Percentiles rank a stretch among this genome's conserved stretches.
These are phyloP conservation scores for Phytophthora fragariaefolia DNA, from an alignment of 352 stramenopile species.

Conservation along the genomic window DNA sequence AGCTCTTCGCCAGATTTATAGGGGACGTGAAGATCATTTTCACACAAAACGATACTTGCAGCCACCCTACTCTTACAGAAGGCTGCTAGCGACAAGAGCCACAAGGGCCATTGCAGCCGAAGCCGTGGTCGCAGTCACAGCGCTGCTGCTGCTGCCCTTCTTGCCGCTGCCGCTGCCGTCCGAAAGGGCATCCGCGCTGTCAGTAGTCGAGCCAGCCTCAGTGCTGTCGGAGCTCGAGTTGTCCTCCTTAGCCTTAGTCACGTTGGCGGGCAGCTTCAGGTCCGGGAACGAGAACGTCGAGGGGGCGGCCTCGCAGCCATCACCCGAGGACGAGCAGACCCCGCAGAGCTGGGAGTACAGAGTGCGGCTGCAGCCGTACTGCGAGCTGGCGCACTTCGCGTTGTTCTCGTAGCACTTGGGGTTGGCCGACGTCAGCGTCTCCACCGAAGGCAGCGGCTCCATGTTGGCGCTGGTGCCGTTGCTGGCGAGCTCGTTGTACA, in stretches of 20 bases:
- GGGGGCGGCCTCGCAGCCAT: not conserved
- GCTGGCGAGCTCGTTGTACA: constrained; percentile 57
- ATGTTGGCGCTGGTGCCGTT: constrained; percentile 43
- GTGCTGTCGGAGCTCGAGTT: constrained; percentile 3
- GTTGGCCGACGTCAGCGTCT: constrained; percentile 43
- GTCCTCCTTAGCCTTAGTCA: not conserved
- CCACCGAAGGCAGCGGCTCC: constrained; percentile 43
- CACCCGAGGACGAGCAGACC: not conserved
- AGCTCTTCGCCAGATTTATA: not conserved
- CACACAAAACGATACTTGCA: constrained; percentile 5
- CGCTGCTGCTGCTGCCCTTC: constrained; percentile 12
- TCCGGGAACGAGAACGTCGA: not conserved
- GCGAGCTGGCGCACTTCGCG: constrained; percentile 20
- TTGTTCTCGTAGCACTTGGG: constrained; percentile 70
- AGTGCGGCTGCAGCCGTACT: not conserved
- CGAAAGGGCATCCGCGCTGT: constrained; percentile 4
- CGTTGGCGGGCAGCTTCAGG: not conserved
- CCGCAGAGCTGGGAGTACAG: not conserved
- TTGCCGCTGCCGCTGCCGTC: constrained; percentile 8
- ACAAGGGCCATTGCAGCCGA: constrained; percentile 34
- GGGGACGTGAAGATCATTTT: not conserved
- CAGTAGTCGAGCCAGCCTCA: not conserved
- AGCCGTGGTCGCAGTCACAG: constrained; percentile 19
- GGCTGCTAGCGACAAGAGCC: constrained; percentile 27
- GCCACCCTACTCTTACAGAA: constrained; percentile 37